Evolutionary conservation across 768 basidiomycete species (phyloP), one percentile per base, ranked within the genome.

Genomic region (Russula emetica): DNA sequence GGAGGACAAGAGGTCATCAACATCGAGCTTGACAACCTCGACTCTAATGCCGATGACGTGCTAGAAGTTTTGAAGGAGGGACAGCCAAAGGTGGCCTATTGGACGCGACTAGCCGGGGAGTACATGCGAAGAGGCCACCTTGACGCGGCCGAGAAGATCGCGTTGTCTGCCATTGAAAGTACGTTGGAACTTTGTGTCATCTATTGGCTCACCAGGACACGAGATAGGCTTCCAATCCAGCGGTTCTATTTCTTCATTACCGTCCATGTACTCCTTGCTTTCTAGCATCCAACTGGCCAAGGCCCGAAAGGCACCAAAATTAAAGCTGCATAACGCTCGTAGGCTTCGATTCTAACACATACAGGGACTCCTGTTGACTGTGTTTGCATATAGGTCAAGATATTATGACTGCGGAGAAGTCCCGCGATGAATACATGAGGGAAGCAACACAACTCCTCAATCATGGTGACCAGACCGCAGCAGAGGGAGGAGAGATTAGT

Each of bases 11-110:
- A 95, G 75, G 83, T 91, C 71, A 89, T 95, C 63, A 89, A 90
- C 24, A 87, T 98, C 63, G 91, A 96, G 78, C 82, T 98, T 44
- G 90, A 92, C 77, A 78, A 87, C 69, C 85, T 98, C 56, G 89
- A 92, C 74, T 85, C 85, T 5, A 86, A 84, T 70, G 85, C 87
- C 8, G 85, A 87, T 65, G 87, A 90, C 64, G 84, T 92, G 2
- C 76, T 89, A 55, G 85, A 88, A 69, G 74, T 94, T 4, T 73
- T 94, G 54, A 82, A 80, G 62, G 86, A 90, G 34, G 87, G 87
- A 0, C 83, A 86, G 60, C 90, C 87, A 60, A 84, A 78, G 63
- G 84, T 85, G 20, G 84, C 82, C 72, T 83, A 88, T 13, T 95
- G 92, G 92, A 85, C 89, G 1, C 85, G 84, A 66, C 79, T 95